Percentiles rank a stretch among this genome's conserved stretches.
Conservation (phyloP, 257 asterid genomes). For the Plectranthus barbatus region DNA sequence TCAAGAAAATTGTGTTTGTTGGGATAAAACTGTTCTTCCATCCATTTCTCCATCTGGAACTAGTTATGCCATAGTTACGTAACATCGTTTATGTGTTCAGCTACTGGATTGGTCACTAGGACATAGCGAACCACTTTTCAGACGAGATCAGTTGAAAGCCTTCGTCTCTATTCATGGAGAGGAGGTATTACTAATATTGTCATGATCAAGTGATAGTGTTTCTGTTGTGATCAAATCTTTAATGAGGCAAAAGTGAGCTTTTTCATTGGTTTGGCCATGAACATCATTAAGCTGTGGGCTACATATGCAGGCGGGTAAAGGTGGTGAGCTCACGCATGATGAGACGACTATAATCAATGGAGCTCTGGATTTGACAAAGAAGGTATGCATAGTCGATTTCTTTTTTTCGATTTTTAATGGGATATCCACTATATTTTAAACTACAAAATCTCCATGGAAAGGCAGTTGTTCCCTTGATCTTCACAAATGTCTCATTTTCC, state of each 20-base stretch:
- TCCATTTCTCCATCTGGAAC: neutral
- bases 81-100: constrained; percentile 30
- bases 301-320: constrained; percentile 79
- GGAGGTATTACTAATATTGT: constrained; percentile 49
- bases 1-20: neutral
- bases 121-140: constrained; percentile 85
- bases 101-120: constrained; percentile 84
- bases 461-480: neutral
- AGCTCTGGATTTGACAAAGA: constrained; percentile 92
- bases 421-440: too few species aligned
- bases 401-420: neutral
- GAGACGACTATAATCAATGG: constrained; percentile 98
- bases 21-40: neutral
- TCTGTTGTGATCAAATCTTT: constrained; percentile 1
- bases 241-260: neutral
- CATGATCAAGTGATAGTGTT: neutral
- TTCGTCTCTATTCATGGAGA: constrained; percentile 90
- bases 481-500: neutral
- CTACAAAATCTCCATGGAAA: neutral
- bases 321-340: constrained; percentile 95
- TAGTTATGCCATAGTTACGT: neutral
- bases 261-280: neutral
- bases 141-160: constrained; percentile 97
- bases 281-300: neutral
- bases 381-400: constrained; percentile 38